phyloP scores from a whole-genome alignment of 148 eudicot species.

The Chenopodium album region DNA sequence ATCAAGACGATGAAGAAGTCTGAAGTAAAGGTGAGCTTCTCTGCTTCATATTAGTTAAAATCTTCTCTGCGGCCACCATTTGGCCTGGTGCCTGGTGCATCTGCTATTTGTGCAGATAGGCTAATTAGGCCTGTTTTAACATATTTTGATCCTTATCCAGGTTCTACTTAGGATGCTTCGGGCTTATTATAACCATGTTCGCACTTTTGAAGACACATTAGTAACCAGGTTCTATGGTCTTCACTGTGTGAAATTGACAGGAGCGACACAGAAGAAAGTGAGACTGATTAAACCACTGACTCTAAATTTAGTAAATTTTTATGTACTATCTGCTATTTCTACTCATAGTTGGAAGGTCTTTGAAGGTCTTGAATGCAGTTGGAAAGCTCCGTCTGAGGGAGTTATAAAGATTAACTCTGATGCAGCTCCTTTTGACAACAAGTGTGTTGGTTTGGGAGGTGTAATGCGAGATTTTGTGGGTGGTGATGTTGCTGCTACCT shows the following conservation, averaged over 20 bases:
- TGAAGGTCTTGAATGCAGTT: too few species aligned
- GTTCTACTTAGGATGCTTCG: constrained; percentile 79
- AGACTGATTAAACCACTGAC: constrained; percentile 1
- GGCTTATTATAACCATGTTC: constrained; percentile 67
- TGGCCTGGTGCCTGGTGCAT: neutral
- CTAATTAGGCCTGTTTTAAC: neutral
- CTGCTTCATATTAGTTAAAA: neutral
- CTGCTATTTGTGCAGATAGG: neutral
- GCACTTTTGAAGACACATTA: constrained; percentile 57
- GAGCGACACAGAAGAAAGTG: constrained; percentile 71
- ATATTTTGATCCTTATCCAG: constrained; percentile 30
- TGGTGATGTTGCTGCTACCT: too few species aligned
- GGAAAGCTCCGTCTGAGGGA: too few species aligned
- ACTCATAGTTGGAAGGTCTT: neutral
- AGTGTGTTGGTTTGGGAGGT: too few species aligned
- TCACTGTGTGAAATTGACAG: constrained; percentile 73
- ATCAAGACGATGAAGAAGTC: constrained; percentile 89
- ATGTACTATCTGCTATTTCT: neutral
- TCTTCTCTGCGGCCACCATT: neutral
- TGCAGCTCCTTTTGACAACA: too few species aligned
- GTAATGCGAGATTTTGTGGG: too few species aligned
- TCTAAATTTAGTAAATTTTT: neutral
- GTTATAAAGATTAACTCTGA: too few species aligned
- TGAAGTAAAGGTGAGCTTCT: constrained; percentile 66
- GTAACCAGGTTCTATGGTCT: constrained; percentile 67